Conservation (phyloP, 2,329 filamentous ascomycete species). For the Aspergillus fructus region DNA sequence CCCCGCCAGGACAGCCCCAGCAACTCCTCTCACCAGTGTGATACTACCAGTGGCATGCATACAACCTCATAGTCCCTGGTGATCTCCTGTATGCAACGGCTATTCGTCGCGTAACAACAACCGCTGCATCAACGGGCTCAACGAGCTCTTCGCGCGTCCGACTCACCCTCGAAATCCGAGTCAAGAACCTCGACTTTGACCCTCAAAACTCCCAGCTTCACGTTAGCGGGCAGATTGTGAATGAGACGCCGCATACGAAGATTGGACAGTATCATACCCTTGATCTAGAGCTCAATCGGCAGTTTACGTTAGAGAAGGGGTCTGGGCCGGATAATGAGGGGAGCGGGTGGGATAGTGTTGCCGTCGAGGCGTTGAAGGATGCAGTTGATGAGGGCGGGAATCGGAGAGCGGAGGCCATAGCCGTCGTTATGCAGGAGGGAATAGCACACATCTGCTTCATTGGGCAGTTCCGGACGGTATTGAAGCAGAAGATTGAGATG, state of each 20-base stretch:
- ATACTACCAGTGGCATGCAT: conserved; percentile 64
- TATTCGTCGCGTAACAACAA: conserved; percentile 65
- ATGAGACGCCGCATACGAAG: conserved; percentile 67
- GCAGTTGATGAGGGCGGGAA: conserved; percentile 68
- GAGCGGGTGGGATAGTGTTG: conserved; percentile 84
- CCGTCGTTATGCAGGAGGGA: conserved; percentile 87
- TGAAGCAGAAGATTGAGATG: conserved; percentile 51
- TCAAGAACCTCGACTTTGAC: conserved; percentile 69
- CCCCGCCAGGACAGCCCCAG: neutral
- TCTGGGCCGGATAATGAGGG: conserved; percentile 48
- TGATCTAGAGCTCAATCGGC: conserved; percentile 81
- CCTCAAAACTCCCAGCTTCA: conserved; percentile 67
- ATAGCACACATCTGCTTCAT: conserved; percentile 53
- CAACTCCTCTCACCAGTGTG: conserved; percentile 5
- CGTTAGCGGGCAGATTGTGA: conserved; percentile 64
- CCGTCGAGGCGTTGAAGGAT: conserved; percentile 73
- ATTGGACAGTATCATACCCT: conserved; percentile 69
- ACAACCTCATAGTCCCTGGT: conserved; percentile 67
- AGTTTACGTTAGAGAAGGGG: conserved; percentile 84
- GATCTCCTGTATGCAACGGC: conserved; percentile 67
- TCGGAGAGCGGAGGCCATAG: conserved; percentile 77
- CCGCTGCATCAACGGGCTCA: conserved; percentile 55
- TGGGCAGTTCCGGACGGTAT: conserved; percentile 49
- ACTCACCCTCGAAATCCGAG: conserved; percentile 63
- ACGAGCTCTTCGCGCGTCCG: conserved; percentile 64